A percentile compares a stretch with the other conserved stretches of the same genome.
Evolutionary conservation across 208 protist genomes (phyloP).

Genomic region (Leishmania aethiopica): DNA sequence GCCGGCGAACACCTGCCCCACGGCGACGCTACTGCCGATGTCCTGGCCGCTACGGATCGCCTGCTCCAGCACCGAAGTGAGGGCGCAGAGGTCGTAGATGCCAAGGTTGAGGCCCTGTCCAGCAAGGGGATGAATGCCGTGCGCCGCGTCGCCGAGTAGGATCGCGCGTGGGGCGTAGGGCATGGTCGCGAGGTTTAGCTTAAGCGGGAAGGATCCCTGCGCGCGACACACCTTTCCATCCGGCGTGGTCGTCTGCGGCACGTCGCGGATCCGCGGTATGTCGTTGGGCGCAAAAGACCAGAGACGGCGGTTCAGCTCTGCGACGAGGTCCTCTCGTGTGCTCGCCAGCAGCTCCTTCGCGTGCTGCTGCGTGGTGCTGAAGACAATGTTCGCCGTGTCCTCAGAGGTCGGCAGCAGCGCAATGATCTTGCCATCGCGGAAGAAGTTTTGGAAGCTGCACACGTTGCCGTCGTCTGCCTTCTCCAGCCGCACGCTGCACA

Average conservation of each 20-base stretch:
- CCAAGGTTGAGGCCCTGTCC: constrained; percentile 94
- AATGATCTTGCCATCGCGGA: constrained; percentile 83
- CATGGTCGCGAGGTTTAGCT: constrained; percentile 63
- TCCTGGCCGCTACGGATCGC: constrained; percentile 76
- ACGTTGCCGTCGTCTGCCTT: constrained; percentile 74
- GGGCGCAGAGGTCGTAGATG: constrained; percentile 84
- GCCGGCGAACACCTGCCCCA: constrained; percentile 72
- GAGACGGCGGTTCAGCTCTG: constrained; percentile 73
- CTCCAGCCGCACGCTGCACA: constrained; percentile 78
- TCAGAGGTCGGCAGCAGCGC: constrained; percentile 78
- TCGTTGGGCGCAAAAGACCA: constrained; percentile 68
- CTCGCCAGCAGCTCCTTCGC: constrained; percentile 56
- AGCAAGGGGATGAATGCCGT: constrained; percentile 92
- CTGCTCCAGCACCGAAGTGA: constrained; percentile 63
- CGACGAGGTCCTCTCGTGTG: constrained; percentile 59
- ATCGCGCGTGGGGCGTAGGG: constrained; percentile 69
- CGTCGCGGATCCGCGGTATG: constrained; percentile 75
- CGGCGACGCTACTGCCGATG: constrained; percentile 70
- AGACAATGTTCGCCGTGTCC: constrained; percentile 85
- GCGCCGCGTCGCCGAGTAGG: constrained; percentile 87
- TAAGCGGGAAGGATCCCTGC: constrained; percentile 77
- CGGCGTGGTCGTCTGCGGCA: constrained; percentile 48
- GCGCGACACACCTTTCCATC: constrained; percentile 48
- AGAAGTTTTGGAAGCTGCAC: constrained; percentile 92
- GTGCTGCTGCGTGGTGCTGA: constrained; percentile 73